Evolutionary conservation across 768 basidiomycete species (phyloP).

Genomic region (Cystoderma amianthinum): DNA sequence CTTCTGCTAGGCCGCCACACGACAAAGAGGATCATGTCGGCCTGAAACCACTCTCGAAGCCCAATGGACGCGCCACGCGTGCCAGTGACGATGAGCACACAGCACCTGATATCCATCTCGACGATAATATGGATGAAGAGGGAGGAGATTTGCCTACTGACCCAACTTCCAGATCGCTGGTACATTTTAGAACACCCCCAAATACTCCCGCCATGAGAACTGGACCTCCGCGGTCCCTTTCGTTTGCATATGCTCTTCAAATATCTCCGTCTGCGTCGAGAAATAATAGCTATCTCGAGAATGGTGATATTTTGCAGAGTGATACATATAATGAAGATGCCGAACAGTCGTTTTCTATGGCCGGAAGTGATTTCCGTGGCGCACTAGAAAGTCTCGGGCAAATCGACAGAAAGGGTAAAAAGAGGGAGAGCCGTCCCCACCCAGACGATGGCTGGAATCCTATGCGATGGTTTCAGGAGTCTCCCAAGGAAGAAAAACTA

Average conservation of each 20-base stretch:
- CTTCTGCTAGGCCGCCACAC: too few species aligned
- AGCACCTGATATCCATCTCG: too few species aligned
- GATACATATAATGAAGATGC: constrained; percentile 23
- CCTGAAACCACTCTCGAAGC: too few species aligned
- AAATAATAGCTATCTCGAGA: constrained; percentile 17
- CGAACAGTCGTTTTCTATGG: constrained; percentile 26
- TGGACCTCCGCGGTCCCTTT: constrained; percentile 69
- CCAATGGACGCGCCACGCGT: too few species aligned
- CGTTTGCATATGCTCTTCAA: constrained; percentile 52
- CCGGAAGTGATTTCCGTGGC: constrained; percentile 48
- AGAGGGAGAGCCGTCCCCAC: constrained; percentile 36
- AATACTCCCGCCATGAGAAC: constrained; percentile 59
- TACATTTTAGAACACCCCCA: constrained; percentile 21
- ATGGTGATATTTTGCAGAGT: constrained; percentile 20
- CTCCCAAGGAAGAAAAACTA: constrained; percentile 38
- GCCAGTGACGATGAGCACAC: too few species aligned
- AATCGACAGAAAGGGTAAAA: constrained; percentile 49
- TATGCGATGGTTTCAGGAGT: constrained; percentile 47
- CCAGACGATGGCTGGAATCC: constrained; percentile 49
- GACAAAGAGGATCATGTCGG: too few species aligned
- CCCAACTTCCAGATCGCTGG: too few species aligned
- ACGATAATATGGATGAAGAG: too few species aligned
- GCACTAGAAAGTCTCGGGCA: constrained; percentile 47
- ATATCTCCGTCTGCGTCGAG: constrained; percentile 21
- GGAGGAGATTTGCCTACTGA: too few species aligned